Evolutionary conservation across 163 green algal species (phyloP), one percentile per base, ranked within the genome.

Genomic region (Scenedesmus sp.): DNA sequence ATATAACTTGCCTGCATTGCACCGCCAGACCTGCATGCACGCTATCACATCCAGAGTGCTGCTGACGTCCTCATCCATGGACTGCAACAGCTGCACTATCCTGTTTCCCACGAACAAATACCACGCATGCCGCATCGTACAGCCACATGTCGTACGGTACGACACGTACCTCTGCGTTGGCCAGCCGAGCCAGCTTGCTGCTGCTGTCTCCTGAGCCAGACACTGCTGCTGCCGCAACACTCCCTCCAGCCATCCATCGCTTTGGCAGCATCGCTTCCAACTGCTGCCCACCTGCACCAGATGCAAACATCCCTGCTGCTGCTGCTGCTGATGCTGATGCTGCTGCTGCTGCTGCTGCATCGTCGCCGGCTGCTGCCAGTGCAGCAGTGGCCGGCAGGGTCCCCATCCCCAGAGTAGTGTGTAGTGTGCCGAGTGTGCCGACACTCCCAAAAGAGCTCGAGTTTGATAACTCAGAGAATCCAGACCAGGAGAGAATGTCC

Each of bases 151-250:
- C 16, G 16, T 46, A 9, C 16, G 6, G 13, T 79, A 56, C 76
- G 55, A 57, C 26, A 10, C 8, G 3, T 7, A 91, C 87, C 87
- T 91, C 87, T 60, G 73, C 87, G 4, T 23, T 66, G 46, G 87
- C 87, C 54, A 91, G 87, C 4, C 26, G 81, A n/a, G 86, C 62
- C 52, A 90, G 86, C 67, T 67, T 64, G 15, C 56, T 20, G 18
- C n/a, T 59, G 4, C 76, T 13, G 16, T 55, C n/a, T 8, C 23
- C 62, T 10, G 64, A 89, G 13, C 60, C 84, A 4, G 59, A 23
- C 7, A 89, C 66, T 8, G 52, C 12, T 18, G 81, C 34, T 16
- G 10, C 59, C 6, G 13, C 84, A 6, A 7, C 15, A 60, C 13
- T 26, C 46, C 46, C 59, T n/a, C 84, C 66, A 16, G 84, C 57